Evolutionary conservation across 768 basidiomycete species (phyloP).

Genomic region (Amanita rubescens): DNA sequence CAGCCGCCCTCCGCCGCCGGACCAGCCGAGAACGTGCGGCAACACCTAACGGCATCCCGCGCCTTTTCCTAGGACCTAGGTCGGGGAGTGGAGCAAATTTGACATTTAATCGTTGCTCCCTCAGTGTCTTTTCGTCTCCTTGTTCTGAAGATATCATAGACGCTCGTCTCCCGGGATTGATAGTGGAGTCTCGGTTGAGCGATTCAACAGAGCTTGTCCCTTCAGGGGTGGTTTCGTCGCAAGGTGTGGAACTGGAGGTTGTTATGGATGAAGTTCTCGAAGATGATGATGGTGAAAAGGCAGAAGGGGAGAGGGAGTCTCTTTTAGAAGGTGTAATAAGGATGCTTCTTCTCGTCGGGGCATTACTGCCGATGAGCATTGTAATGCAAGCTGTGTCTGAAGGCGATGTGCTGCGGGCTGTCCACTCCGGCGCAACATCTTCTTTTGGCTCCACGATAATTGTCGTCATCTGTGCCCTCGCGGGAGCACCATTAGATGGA

Average conservation of each 20-base stretch:
- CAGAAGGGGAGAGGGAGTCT: not conserved
- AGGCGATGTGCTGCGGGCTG: not conserved
- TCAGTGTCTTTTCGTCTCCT: not conserved
- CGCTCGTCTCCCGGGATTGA: not conserved
- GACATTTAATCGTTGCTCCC: slow-evolving; percentile 27
- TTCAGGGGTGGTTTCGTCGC: not conserved
- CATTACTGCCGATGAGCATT: not conserved
- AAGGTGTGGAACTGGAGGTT: not conserved
- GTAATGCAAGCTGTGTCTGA: not conserved
- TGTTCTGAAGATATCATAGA: not conserved
- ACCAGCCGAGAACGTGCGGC: slow-evolving; percentile 40
- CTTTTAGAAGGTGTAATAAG: slow-evolving; percentile 1
- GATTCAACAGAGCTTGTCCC: not conserved
- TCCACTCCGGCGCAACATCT: not conserved
- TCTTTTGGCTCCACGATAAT: slow-evolving; percentile 3
- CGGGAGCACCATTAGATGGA: not conserved
- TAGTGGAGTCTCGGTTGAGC: not conserved
- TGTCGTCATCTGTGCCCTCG: not conserved
- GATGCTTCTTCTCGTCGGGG: slow-evolving; percentile 2
- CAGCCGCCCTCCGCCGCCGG: slow-evolving; percentile 23
- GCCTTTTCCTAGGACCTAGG: slow-evolving; percentile 40
- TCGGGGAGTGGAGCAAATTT: slow-evolving; percentile 57
- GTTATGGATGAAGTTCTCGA: not conserved
- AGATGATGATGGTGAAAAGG: not conserved
- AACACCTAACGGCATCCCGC: slow-evolving; percentile 45